phyloP scores from a whole-genome alignment of 768 basidiomycete genomes.

The Lepiota venenata region DNA sequence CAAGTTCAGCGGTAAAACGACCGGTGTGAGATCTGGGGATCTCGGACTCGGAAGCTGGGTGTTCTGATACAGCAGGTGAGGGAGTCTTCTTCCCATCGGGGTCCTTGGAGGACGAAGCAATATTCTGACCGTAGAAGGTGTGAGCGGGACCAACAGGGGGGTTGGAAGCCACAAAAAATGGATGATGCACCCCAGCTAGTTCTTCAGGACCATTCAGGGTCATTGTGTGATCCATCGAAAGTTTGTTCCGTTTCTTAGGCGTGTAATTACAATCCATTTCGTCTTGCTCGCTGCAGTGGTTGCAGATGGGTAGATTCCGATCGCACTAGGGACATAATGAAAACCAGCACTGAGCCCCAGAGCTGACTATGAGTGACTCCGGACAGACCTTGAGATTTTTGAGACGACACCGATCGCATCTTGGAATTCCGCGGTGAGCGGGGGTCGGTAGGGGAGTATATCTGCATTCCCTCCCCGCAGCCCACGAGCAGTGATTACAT shows the following conservation, averaged over 20 bases:
- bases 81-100: not conserved
- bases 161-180: conserved; percentile 6
- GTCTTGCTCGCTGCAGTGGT: conserved; percentile 56
- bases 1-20: conserved; percentile 27
- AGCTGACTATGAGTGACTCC: not conserved
- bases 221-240: conserved; percentile 13
- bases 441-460: conserved; percentile 75
- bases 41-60: conserved; percentile 14
- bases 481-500: conserved; percentile 72
- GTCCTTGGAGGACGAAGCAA: conserved; percentile 28
- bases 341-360: not conserved
- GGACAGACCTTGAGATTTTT: conserved; percentile 60
- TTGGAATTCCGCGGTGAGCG: conserved; percentile 70
- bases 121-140: conserved; percentile 46
- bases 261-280: conserved; percentile 65
- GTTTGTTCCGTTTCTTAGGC: conserved; percentile 62
- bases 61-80: conserved; percentile 17
- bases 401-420: conserved; percentile 67
- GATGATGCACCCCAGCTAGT: conserved; percentile 6
- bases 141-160: conserved; percentile 20
- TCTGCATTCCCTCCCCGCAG: conserved; percentile 59
- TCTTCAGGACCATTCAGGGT: conserved; percentile 10
- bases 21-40: conserved; percentile 26
- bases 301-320: conserved; percentile 67
- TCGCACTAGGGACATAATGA: conserved; percentile 48